A percentile compares a stretch with the other conserved stretches of the same genome.
Evolutionary conservation across 495 filamentous ascomycete genomes (phyloP).

Genomic region (Neurospora pannonica): DNA sequence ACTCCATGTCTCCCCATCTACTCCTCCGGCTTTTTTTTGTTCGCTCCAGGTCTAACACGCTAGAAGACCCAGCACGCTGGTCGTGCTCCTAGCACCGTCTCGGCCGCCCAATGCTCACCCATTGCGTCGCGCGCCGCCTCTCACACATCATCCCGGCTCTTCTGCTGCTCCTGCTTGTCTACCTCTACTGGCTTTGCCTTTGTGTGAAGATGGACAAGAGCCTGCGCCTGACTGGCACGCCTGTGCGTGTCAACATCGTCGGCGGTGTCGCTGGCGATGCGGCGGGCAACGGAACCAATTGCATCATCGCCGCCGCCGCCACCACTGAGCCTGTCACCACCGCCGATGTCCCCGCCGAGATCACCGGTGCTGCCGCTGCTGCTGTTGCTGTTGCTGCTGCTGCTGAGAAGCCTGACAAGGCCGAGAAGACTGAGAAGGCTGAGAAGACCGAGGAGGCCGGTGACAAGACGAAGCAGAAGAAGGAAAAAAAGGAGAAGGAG

Average conservation of each 20-base stretch:
- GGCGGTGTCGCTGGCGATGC: neutral
- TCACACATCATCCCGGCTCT: neutral
- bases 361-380: neutral
- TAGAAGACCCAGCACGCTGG: neutral
- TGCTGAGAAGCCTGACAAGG: neutral
- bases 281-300: neutral
- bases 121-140: neutral
- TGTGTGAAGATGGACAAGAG: neutral
- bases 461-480: neutral
- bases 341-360: neutral
- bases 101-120: neutral
- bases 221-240: neutral
- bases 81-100: neutral
- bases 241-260: neutral
- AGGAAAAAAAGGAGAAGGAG: neutral
- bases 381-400: neutral
- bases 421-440: neutral
- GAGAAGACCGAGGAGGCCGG: neutral
- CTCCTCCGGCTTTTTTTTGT: neutral
- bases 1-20: neutral
- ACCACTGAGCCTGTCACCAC: neutral
- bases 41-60: neutral
- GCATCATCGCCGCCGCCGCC: neutral
- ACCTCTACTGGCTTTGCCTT: neutral
- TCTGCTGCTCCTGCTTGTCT: neutral